Evolutionary conservation across 495 filamentous ascomycete species (phyloP), one percentile per base, ranked within the genome.

Genomic region (Letharia lupina): DNA sequence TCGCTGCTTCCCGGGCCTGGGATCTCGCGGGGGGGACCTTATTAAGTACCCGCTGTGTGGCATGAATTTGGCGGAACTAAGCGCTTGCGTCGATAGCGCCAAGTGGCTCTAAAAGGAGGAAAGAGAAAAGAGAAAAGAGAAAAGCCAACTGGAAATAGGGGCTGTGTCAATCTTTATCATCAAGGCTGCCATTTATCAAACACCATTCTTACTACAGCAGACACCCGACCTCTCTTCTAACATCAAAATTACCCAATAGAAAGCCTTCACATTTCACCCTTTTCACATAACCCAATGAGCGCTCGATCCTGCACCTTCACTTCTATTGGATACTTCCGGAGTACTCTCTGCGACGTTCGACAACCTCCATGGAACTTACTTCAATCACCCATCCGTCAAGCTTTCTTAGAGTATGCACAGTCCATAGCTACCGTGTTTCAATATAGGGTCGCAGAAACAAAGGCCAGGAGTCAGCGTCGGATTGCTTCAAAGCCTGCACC

Each of bases 11-110:
- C 56, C 20, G 47, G 56, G 63, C 28, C 31, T 58, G 42, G 61
- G 61, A 37, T 45, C 39, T 35, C 4, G 33, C 54, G 54, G 54
- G 54, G 33, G 33, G 54, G 54, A 37, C 54, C 54, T 57, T 57
- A 57, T 56, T 57, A 57, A 57, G 54, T 57, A 57, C 54, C 54
- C 54, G 33, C 54, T 37, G 31, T 37, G 54, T 57, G 52, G 52
- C 54, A 57, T 57, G 54, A 39, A 18, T 57, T 57, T 37, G 2
- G 15, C 18, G 54, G 54, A 9, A 37, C 54, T 57, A 57, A 57
- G 54, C 33, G 31, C 33, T 56, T 56, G 31, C 52, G 31, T 56
- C 52, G 28, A 56, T 57, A 57, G 54, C 54, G 54, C 54, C 54
- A 57, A 37, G 33, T 57, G 31, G 33, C 54, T 57, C 54, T 57